phyloP scores from a whole-genome alignment of 2,329 filamentous ascomycete genomes.

The Camillea tinctor region DNA sequence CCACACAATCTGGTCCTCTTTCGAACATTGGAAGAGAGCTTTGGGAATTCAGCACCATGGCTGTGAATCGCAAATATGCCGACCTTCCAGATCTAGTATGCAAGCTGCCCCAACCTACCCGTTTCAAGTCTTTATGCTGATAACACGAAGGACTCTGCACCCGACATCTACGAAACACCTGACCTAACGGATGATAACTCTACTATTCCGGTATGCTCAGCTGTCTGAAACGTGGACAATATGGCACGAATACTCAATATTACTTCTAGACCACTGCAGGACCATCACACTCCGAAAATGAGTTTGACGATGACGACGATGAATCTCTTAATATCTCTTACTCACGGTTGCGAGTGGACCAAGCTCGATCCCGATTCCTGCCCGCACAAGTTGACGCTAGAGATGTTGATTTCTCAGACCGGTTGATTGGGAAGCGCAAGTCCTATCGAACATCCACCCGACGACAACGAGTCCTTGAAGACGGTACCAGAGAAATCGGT shows the following conservation, averaged over 20 bases:
- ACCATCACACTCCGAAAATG: conserved; percentile 60
- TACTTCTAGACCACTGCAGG: conserved; percentile 51
- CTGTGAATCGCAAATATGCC: conserved; percentile 78
- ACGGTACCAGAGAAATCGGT: conserved; percentile 66
- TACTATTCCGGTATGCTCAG: conserved; percentile 67
- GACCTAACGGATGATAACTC: conserved; percentile 88
- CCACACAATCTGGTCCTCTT: neutral
- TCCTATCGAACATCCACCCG: conserved; percentile 77
- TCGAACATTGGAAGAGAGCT: neutral
- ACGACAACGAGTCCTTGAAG: conserved; percentile 60
- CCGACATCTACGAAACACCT: conserved; percentile 95
- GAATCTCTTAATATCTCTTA: conserved; percentile 69
- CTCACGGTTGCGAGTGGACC: conserved; percentile 70
- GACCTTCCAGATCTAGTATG: conserved; percentile 74
- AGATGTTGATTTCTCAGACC: conserved; percentile 85
- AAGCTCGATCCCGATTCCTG: conserved; percentile 78
- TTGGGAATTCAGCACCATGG: conserved; percentile 48
- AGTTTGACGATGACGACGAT: conserved; percentile 60
- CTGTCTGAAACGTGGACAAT: neutral
- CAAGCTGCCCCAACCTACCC: conserved; percentile 12
- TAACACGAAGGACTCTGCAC: conserved; percentile 71
- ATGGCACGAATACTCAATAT: conserved; percentile 19
- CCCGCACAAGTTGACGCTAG: conserved; percentile 73
- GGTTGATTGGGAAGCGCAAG: conserved; percentile 77
- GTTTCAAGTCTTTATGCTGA: conserved; percentile 16